Percentiles rank a stretch among this genome's conserved stretches.
These are phyloP conservation scores for Coelastrella sp. DNA, from an alignment of 139 green algal genomes.

Conservation along the genomic window DNA sequence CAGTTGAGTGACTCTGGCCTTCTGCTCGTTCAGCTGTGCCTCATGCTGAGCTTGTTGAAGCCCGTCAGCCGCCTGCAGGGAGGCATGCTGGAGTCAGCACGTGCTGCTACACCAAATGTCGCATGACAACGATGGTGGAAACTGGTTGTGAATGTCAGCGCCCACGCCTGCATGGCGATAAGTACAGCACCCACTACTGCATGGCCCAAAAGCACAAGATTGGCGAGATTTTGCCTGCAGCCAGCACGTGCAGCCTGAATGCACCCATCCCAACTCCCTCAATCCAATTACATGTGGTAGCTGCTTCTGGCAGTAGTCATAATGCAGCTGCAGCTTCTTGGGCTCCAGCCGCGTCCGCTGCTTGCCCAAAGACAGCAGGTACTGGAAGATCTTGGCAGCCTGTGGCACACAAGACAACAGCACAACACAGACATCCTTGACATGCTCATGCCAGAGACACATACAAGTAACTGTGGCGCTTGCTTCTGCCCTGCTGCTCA, in stretches of 20 bases:
- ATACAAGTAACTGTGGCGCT: too few species aligned
- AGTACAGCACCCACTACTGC: not conserved
- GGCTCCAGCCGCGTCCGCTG: conserved; percentile 53
- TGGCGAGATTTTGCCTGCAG: not conserved
- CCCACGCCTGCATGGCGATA: too few species aligned
- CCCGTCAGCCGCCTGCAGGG: not conserved
- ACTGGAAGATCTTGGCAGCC: conserved; percentile 20
- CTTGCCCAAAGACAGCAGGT: conserved; percentile 26
- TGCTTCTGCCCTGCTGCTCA: too few species aligned
- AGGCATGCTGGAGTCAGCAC: not conserved
- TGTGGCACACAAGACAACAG: not conserved
- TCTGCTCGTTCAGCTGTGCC: not conserved
- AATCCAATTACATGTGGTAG: not conserved
- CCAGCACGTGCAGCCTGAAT: not conserved
- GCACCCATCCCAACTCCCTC: not conserved
- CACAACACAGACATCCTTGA: not conserved
- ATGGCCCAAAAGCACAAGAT: not conserved
- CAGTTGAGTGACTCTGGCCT: not conserved
- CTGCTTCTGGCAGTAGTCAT: conserved; percentile 62
- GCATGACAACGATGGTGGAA: too few species aligned
- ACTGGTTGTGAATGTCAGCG: not conserved
- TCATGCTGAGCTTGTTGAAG: not conserved
- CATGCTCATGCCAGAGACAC: too few species aligned
- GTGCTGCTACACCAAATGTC: not conserved
- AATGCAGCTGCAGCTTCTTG: conserved; percentile 62